These are phyloP conservation scores for Talaromyces marneffei DNA, from an alignment of 2,329 filamentous ascomycete species.

Conservation along the genomic window DNA sequence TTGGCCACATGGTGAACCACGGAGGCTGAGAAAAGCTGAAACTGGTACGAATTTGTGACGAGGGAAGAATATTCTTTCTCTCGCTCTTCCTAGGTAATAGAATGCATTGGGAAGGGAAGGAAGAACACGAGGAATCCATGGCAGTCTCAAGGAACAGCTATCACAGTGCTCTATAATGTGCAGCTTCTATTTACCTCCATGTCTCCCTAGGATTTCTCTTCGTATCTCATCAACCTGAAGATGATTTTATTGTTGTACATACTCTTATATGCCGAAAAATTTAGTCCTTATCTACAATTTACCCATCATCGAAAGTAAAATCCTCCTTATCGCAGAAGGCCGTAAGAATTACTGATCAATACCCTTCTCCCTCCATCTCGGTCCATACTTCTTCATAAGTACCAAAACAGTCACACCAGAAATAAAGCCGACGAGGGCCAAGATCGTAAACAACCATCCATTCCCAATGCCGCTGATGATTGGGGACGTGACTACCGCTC, in stretches of 20 bases:
- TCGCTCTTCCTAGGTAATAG: neutral
- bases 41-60: neutral
- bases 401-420: conserved; percentile 55
- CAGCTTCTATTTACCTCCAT: neutral
- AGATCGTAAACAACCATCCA: conserved; percentile 68
- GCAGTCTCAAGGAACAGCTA: neutral
- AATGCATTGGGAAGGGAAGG: neutral
- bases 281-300: neutral
- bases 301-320: neutral
- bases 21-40: neutral
- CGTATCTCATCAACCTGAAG: too few species aligned
- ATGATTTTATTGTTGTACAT: neutral
- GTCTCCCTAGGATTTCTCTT: neutral
- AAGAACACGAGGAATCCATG: neutral
- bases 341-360: neutral
- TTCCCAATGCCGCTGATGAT: conserved; percentile 65
- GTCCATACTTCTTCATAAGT: conserved; percentile 55
- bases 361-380: conserved; percentile 52
- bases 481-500: conserved; percentile 63
- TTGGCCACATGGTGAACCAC: neutral
- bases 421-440: conserved; percentile 51
- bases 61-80: neutral
- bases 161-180: neutral
- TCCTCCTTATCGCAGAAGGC: neutral
- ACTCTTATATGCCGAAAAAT: neutral